phyloP scores from a whole-genome alignment of 371 early-diverging fungal species.

The Rhizopus arrhizus region DNA sequence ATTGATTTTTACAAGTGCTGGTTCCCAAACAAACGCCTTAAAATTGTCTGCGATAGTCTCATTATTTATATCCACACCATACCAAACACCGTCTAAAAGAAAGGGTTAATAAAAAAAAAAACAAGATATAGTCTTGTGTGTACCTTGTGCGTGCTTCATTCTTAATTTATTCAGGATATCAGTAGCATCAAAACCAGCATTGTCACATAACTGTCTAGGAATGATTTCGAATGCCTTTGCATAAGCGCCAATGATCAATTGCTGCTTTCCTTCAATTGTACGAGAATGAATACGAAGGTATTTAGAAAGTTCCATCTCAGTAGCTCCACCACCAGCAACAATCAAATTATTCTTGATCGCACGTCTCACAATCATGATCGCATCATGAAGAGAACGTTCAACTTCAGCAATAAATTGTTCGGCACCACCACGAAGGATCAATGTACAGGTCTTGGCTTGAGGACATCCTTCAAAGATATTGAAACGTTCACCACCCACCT shows the following conservation, averaged over 20 bases:
- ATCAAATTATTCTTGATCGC: constrained; percentile 93
- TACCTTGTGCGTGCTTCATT: constrained; percentile 89
- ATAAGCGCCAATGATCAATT: constrained; percentile 94
- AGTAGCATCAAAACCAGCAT: constrained; percentile 99
- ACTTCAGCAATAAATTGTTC: constrained; percentile 99
- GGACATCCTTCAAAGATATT: constrained; percentile 96
- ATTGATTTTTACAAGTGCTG: constrained; percentile 98
- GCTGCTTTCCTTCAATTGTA: constrained; percentile 95
- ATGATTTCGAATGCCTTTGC: constrained; percentile 99
- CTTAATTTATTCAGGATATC: constrained; percentile 97
- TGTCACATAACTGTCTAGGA: constrained; percentile 98
- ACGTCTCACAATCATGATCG: constrained; percentile 98
- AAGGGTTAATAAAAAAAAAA: constrained; percentile 1
- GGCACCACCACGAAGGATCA: constrained; percentile 98
- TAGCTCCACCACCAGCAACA: constrained; percentile 98
- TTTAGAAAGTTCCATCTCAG: constrained; percentile 98
- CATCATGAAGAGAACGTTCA: constrained; percentile 98
- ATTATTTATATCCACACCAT: constrained; percentile 90
- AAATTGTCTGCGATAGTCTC: constrained; percentile 92
- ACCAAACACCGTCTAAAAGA: constrained; percentile 76
- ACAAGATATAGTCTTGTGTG: constrained; percentile 37
- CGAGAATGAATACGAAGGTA: constrained; percentile 91
- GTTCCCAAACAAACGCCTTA: constrained; percentile 98
- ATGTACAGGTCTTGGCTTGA: constrained; percentile 93
- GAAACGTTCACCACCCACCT: constrained; percentile 97